Evolutionary conservation across 2,329 filamentous ascomycete genomes (phyloP).

Genomic region (Botrytis fragariae): DNA sequence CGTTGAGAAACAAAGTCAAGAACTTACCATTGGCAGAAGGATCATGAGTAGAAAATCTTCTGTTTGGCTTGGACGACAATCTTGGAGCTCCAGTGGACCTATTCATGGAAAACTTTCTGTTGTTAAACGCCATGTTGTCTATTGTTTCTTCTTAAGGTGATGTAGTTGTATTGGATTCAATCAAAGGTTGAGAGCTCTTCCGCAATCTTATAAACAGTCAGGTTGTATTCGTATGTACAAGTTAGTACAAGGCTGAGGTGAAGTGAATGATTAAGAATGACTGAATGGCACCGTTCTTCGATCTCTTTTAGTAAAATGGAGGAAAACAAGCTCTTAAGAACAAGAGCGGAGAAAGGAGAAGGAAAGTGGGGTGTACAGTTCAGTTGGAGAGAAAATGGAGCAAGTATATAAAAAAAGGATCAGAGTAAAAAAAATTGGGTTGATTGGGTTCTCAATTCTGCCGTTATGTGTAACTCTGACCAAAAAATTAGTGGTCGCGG

Average conservation of each 20-base stretch:
- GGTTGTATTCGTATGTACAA: not conserved
- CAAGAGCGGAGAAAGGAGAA: constrained; percentile 1
- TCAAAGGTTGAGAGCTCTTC: not conserved
- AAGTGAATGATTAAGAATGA: constrained; percentile 4
- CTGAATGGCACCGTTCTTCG: not conserved
- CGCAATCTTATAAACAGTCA: not conserved
- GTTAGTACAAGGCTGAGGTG: not conserved
- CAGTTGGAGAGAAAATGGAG: not conserved
- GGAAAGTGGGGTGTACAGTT: not conserved
- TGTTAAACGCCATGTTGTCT: constrained; percentile 44
- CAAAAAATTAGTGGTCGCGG: not conserved
- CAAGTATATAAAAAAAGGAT: not conserved
- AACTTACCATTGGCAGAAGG: constrained; percentile 55
- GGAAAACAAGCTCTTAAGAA: not conserved
- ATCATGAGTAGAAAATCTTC: constrained; percentile 59
- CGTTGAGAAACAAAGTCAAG: constrained; percentile 1
- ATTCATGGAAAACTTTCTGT: constrained; percentile 66
- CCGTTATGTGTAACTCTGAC: not conserved
- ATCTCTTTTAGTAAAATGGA: not conserved
- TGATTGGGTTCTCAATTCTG: not conserved
- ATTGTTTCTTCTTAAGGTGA: not conserved
- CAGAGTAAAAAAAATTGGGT: not conserved
- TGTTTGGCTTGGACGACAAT: constrained; percentile 40
- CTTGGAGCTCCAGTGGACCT: constrained; percentile 62
- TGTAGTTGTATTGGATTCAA: not conserved